Evolutionary conservation across 2,329 filamentous ascomycete species (phyloP).

Genomic region (Eurotiales sp.): DNA sequence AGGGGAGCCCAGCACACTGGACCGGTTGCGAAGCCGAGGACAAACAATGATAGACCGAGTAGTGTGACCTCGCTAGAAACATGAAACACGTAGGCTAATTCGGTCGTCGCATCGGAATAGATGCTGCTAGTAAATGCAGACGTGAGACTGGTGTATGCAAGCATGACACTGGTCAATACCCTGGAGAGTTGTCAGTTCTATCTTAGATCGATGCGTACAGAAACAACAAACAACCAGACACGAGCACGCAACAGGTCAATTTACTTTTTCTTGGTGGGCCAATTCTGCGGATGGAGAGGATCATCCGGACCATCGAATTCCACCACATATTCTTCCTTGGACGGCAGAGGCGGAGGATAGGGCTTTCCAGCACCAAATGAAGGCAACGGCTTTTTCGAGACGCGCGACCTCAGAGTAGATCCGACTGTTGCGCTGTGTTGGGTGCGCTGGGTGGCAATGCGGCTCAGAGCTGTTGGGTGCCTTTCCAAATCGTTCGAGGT

Average conservation of each 20-base stretch:
- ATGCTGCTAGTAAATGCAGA: constrained; percentile 60
- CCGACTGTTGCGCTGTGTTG: constrained; percentile 44
- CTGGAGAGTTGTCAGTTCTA: constrained; percentile 12
- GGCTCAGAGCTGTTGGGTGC: constrained; percentile 37
- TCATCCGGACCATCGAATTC: constrained; percentile 81
- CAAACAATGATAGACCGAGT: constrained; percentile 40
- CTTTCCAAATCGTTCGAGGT: constrained; percentile 35
- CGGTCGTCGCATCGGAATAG: constrained; percentile 63
- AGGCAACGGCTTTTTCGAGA: constrained; percentile 32
- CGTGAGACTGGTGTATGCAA: constrained; percentile 50
- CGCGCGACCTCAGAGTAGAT: constrained; percentile 26
- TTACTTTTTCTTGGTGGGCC: constrained; percentile 73
- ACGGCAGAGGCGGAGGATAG: constrained; percentile 53
- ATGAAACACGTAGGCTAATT: constrained; percentile 56
- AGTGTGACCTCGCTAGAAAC: constrained; percentile 47
- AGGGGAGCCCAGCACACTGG: constrained; percentile 52
- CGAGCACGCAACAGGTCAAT: constrained; percentile 27
- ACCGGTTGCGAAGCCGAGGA: constrained; percentile 48
- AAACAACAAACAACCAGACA: constrained; percentile 6
- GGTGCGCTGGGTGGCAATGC: constrained; percentile 38
- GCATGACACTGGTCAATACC: constrained; percentile 25
- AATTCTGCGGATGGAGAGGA: constrained; percentile 83
- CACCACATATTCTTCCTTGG: constrained; percentile 58
- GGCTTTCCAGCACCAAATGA: constrained; percentile 53
- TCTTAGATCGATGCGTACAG: no score